These are phyloP conservation scores for Jackrogersella multiformis DNA, from an alignment of 495 filamentous ascomycete genomes.

Conservation along the genomic window DNA sequence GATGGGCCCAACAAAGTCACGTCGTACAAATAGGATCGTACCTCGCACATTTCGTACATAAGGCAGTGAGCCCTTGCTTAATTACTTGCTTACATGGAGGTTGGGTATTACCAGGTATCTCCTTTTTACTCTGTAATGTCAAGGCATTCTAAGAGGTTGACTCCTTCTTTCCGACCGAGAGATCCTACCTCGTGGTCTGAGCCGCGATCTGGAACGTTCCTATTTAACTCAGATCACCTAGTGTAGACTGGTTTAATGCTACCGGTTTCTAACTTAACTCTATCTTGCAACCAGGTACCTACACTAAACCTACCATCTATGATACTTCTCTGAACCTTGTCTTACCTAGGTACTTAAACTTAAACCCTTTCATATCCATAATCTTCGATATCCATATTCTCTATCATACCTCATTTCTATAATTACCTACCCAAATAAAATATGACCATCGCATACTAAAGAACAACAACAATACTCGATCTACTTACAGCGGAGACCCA, in stretches of 20 bases:
- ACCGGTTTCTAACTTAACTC: too few species aligned
- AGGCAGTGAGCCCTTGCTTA: too few species aligned
- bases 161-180: slow-evolving; percentile 1
- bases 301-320: too few species aligned
- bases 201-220: slow-evolving; percentile 7
- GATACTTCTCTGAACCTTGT: not conserved
- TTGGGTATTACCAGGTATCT: too few species aligned
- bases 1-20: not conserved
- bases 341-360: not conserved
- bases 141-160: not conserved
- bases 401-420: not conserved
- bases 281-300: too few species aligned
- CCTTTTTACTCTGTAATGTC: too few species aligned
- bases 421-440: not conserved
- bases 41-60: slow-evolving; percentile 2
- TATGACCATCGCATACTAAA: not conserved
- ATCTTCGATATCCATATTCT: not conserved
- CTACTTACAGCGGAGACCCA: not conserved
- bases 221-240: slow-evolving; percentile 11
- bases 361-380: not conserved
- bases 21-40: not conserved
- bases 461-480: not conserved
- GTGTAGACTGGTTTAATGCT: not conserved
- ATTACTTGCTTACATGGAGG: not conserved
- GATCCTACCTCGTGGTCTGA: slow-evolving; percentile 8